A percentile compares a stretch with the other conserved stretches of the same genome.
Evolutionary conservation across 1,284 basidiomycete species (phyloP).

Genomic region (Apiotrichum siamense): DNA sequence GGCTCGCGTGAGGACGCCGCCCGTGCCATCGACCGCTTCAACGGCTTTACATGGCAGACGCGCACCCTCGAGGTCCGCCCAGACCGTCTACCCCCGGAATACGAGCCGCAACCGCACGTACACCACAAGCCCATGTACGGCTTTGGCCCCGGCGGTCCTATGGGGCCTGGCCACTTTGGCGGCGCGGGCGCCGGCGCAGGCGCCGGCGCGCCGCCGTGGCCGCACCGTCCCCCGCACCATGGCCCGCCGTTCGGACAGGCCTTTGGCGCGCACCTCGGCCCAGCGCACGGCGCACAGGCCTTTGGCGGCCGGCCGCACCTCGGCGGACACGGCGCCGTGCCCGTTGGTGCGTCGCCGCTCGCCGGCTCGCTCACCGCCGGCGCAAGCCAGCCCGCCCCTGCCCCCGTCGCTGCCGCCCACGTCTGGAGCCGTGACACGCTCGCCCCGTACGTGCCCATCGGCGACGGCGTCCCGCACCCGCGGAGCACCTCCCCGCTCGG

Average conservation of each 20-base stretch:
- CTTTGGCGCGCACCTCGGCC: constrained; percentile 16
- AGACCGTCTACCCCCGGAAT: constrained; percentile 62
- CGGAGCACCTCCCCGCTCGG: constrained; percentile 14
- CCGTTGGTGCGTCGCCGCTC: constrained; percentile 36
- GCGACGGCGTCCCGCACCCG: neutral
- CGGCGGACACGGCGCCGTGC: constrained; percentile 12
- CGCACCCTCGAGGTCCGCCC: constrained; percentile 81
- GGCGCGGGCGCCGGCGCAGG: constrained; percentile 6
- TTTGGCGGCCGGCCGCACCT: constrained; percentile 14
- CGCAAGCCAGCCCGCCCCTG: neutral
- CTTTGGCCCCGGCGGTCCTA: constrained; percentile 11
- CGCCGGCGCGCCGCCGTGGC: no score
- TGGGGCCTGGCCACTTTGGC: constrained; percentile 18
- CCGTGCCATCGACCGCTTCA: constrained; percentile 71
- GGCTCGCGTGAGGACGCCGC: constrained; percentile 87
- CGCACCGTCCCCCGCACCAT: constrained; percentile 13
- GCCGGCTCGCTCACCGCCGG: constrained; percentile 35
- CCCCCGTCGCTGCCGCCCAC: neutral
- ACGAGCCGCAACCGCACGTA: constrained; percentile 51
- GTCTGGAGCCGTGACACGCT: neutral
- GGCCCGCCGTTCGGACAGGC: constrained; percentile 29
- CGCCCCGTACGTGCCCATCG: neutral
- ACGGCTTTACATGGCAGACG: constrained; percentile 87
- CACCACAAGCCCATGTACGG: constrained; percentile 24
- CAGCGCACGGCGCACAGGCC: constrained; percentile 9